Base-by-base conservation (phyloP, 2,329 filamentous ascomycete species). In the Huntiella moniliformis region DNA sequence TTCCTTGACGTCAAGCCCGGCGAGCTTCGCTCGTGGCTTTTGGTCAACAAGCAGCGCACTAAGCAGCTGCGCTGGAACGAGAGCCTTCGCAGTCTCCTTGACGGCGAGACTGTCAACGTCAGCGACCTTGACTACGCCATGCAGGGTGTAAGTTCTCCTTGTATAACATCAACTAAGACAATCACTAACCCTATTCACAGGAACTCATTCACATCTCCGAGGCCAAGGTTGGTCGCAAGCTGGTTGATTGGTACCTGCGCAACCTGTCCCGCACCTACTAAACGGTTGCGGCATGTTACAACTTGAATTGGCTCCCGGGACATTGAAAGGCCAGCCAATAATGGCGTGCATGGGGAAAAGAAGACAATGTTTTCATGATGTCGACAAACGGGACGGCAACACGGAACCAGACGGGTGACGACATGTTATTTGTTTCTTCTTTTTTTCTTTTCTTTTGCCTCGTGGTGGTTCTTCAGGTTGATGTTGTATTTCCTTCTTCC, bases 171-270 rank as follows among this genome's bases (percentile, higher is more conserved):
- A 12, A 18, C 7, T 16, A 33, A 16, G 4, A n/a, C 12, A 17
- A 36, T 37, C 50, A 52, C 50, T 46, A 38, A 18, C 10, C 8
- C 28, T 5, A 6, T 36, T 38, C 15, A 46, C 42, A 86, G 81
- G 88, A 98, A 61, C 68, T 98, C 57, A 98, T 98, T 62, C 91
- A 98, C 66, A 91, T 98, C 56, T 95, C 88, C 49, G 91, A 98
- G 67, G 88, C 88, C 55, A 98, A 98, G 79, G 86, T 95, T 50
- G 91, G 91, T 60, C 77, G 91, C 57, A 92, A 91, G 68, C 70
- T 98, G 58, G 88, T 98, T 53, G 91, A 98, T 66, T 98, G 91
- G 91, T 98, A 98, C 65, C 75, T 98, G 60, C 80, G 91, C 61
- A 98, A 98, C 71, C 71, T 98, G 58, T 83, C 87, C 51, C 80